Evolutionary conservation across 2,329 filamentous ascomycete species (phyloP).

Genomic region (Trichoderma atroviride): DNA sequence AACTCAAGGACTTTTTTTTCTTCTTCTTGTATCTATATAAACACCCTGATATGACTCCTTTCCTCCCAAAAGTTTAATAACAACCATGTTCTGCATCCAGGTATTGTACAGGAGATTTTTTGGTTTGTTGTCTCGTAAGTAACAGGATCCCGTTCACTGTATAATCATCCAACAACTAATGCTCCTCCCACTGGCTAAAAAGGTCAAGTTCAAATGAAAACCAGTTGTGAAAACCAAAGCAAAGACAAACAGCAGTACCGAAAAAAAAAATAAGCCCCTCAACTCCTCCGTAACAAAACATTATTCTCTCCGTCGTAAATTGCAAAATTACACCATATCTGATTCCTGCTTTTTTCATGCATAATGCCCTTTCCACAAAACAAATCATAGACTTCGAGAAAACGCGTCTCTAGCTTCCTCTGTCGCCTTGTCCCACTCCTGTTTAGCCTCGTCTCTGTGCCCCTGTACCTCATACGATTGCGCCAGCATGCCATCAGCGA

Average conservation of each 20-base stretch:
- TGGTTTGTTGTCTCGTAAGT: conserved; percentile 23
- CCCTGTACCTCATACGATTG: conserved; percentile 75
- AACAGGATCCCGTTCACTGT: conserved; percentile 24
- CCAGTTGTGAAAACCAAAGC: conserved; percentile 6
- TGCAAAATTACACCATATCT: neutral
- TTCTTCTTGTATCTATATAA: conserved; percentile 10
- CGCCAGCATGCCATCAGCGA: conserved; percentile 76
- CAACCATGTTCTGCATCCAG: conserved; percentile 30
- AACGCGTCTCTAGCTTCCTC: conserved; percentile 49
- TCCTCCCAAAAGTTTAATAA: conserved; percentile 17
- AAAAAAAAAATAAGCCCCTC: conserved; percentile 24
- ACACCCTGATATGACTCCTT: neutral
- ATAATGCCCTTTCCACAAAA: neutral
- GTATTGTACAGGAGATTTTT: conserved; percentile 34
- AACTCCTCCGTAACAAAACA: conserved; percentile 30
- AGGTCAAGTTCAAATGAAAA: conserved; percentile 14
- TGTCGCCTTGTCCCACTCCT: conserved; percentile 47
- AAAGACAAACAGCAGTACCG: conserved; percentile 24
- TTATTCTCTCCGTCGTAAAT: neutral
- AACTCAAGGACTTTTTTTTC: conserved; percentile 21
- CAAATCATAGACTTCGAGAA: conserved; percentile 37
- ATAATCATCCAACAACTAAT: conserved; percentile 23
- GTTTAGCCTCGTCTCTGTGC: conserved; percentile 50
- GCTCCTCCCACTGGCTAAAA: neutral
- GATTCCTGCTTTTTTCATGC: neutral